Evolutionary conservation across 2,329 filamentous ascomycete genomes (phyloP).

Genomic region (Exophiala viscosa): DNA sequence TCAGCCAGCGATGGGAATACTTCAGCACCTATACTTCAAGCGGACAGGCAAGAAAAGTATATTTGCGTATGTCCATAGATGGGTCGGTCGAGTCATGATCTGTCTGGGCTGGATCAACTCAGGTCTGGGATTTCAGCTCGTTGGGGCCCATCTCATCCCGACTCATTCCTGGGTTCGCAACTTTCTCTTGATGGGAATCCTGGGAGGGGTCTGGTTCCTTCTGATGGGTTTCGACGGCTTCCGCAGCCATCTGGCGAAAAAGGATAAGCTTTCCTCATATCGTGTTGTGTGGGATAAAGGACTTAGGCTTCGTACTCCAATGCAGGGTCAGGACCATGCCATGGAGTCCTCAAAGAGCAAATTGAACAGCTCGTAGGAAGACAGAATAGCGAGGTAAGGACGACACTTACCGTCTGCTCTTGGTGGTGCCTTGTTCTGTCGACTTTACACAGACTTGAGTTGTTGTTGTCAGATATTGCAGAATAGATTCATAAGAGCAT

Average conservation of each 20-base stretch:
- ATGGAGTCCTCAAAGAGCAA: background rate
- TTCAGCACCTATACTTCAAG: conserved; percentile 52
- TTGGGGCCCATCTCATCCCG: conserved; percentile 30
- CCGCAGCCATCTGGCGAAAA: conserved; percentile 6
- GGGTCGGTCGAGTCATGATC: conserved; percentile 53
- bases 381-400: background rate
- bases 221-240: conserved; percentile 6
- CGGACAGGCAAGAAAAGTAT: conserved; percentile 35
- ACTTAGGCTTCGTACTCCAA: background rate
- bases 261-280: conserved; percentile 8
- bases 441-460: too few relatives aligned
- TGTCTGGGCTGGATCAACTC: conserved; percentile 55
- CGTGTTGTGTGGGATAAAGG: conserved; percentile 6
- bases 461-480: too few relatives aligned
- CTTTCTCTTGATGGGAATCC: conserved; percentile 12
- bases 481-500: too few relatives aligned
- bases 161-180: conserved; percentile 8
- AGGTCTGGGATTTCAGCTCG: conserved; percentile 50
- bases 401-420: too few relatives aligned
- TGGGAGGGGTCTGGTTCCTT: conserved; percentile 14
- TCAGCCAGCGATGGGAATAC: conserved; percentile 49
- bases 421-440: too few relatives aligned
- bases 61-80: conserved; percentile 49
- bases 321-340: background rate
- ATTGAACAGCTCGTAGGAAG: background rate